Evolutionary conservation across 257 asterid genomes (phyloP).

Genomic region (Solanum lycopersicoides): DNA sequence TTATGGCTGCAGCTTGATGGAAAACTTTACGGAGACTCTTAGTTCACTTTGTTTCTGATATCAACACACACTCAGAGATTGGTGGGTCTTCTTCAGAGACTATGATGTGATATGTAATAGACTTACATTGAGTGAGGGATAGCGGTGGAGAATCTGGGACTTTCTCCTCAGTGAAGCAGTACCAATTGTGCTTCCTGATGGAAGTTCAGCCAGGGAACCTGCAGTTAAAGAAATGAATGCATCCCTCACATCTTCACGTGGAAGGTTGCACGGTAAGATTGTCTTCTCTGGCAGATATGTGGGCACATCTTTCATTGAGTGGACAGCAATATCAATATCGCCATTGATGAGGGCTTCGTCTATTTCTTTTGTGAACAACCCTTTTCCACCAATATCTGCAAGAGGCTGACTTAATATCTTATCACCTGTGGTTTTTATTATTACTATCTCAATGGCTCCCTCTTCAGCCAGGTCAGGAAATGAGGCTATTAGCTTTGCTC

Average conservation of each 20-base stretch:
- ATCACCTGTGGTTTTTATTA: constrained; percentile 92
- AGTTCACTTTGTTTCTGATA: not conserved
- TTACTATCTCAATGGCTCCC: constrained; percentile 76
- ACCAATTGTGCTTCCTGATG: constrained; percentile 71
- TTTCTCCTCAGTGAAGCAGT: constrained; percentile 97
- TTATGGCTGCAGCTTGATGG: not conserved
- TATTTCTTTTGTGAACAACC: constrained; percentile 89
- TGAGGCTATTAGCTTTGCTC: constrained; percentile 54
- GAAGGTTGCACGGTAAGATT: constrained; percentile 88
- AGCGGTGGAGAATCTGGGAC: constrained; percentile 84
- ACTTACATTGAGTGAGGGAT: constrained; percentile 64
- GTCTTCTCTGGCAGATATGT: constrained; percentile 84
- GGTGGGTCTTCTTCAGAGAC: not conserved
- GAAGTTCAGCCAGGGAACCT: constrained; percentile 73
- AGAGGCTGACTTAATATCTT: constrained; percentile 85
- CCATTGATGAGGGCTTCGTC: constrained; percentile 88
- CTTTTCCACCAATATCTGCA: constrained; percentile 99
- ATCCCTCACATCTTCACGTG: constrained; percentile 94
- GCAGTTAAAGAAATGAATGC: constrained; percentile 84
- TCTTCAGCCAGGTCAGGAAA: constrained; percentile 88
- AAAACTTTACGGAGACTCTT: not conserved
- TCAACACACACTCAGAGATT: not conserved
- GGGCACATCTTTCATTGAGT: constrained; percentile 98
- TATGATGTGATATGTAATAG: not conserved
- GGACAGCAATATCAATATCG: constrained; percentile 93